These are phyloP conservation scores for Huiozyma naganishii DNA, from an alignment of 805 yeast genomes.

Conservation along the genomic window DNA sequence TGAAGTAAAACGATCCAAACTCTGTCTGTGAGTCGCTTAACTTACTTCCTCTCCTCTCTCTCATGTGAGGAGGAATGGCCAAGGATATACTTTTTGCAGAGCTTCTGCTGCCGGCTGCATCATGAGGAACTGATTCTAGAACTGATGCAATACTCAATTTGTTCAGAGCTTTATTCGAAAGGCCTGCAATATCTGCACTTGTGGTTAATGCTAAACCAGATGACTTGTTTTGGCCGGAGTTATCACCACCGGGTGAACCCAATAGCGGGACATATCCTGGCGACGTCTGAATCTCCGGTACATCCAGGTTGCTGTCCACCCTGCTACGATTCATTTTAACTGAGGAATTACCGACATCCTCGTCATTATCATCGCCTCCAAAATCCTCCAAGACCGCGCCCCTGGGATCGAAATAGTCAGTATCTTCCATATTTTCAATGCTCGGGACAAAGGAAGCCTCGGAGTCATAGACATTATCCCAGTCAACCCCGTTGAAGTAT, in stretches of 20 bases:
- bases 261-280: too few species aligned
- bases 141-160: constrained; percentile 23
- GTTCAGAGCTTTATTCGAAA: constrained; percentile 11
- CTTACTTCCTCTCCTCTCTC: constrained; percentile 66
- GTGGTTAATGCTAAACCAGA: constrained; percentile 4
- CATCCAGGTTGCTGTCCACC: constrained; percentile 10
- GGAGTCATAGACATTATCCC: constrained; percentile 62
- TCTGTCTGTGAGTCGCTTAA: constrained; percentile 60
- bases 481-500: constrained; percentile 59
- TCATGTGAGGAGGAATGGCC: constrained; percentile 43
- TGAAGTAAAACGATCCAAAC: constrained; percentile 86
- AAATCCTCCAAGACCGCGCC: constrained; percentile 61
- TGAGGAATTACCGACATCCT: constrained; percentile 1
- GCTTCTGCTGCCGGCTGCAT: constrained; percentile 19
- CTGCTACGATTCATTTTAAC: background rate
- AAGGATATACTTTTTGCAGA: constrained; percentile 33
- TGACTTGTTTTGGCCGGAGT: constrained; percentile 2
- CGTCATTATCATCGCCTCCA: constrained; percentile 16
- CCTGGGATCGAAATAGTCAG: constrained; percentile 83
- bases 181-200: constrained; percentile 6
- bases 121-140: constrained; percentile 18
- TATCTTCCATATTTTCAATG: constrained; percentile 68
- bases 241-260: background rate
- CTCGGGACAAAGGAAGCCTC: constrained; percentile 79
- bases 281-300: constrained; percentile 8